phyloP scores from a whole-genome alignment of 2,329 filamentous ascomycete species.

The Diaporthe ilicicola region DNA sequence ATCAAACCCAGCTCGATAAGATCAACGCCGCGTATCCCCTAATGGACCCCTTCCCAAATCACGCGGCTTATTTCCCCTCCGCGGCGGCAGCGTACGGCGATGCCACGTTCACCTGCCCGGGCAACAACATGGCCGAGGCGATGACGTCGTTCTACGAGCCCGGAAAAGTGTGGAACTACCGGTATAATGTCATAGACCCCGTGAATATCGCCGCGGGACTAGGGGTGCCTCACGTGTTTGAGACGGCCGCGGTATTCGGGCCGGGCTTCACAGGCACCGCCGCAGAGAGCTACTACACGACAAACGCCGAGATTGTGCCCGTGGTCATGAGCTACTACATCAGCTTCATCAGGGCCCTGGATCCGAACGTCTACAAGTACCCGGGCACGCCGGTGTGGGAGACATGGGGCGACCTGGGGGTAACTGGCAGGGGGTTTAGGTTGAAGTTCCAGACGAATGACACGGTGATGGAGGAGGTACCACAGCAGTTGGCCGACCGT shows the following conservation, averaged over 20 bases:
- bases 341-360: constrained; percentile 55
- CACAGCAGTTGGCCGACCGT: constrained; percentile 43
- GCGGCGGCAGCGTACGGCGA: constrained; percentile 54
- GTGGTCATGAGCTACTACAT: constrained; percentile 60
- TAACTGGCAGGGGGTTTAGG: constrained; percentile 40
- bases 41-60: constrained; percentile 45
- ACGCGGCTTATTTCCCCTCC: constrained; percentile 54
- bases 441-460: constrained; percentile 51
- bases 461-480: constrained; percentile 50
- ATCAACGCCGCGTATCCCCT: constrained; percentile 51
- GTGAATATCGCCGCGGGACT: constrained; percentile 46
- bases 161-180: constrained; percentile 56
- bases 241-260: constrained; percentile 58
- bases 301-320: constrained; percentile 54
- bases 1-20: constrained; percentile 42
- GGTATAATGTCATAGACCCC: constrained; percentile 56
- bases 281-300: constrained; percentile 50
- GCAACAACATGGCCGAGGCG: constrained; percentile 56
- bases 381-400: constrained; percentile 51
- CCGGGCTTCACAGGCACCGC: constrained; percentile 44
- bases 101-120: constrained; percentile 54
- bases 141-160: constrained; percentile 50
- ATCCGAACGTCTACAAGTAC: constrained; percentile 51
- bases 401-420: constrained; percentile 44
- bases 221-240: constrained; percentile 58